Base-by-base conservation (phyloP, 345 rosid genomes). In the Gossypium mustelinum region DNA sequence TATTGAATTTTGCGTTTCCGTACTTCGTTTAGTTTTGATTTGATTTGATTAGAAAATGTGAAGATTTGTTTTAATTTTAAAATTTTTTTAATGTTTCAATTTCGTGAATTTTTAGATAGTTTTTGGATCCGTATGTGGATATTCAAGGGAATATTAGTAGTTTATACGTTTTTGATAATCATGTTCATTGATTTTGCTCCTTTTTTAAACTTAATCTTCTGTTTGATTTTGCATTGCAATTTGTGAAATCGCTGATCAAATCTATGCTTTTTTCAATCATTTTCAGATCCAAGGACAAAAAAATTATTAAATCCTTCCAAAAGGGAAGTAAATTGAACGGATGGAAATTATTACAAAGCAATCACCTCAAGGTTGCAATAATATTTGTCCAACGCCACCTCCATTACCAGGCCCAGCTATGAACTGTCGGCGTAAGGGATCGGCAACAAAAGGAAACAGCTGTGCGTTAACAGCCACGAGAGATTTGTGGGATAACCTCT, bases 401-500 rank as follows among this genome's bases (percentile, higher is more conserved):
- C 91, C 94, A 22, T 76, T 87, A 61, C 92, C 92, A 20, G 43
- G 27, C 76, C 81, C 82, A 67, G 22, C 82, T 47, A 82, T 68
- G 44, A 78, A 75, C 11, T 43, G 76, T 77, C 44, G 71, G 41
- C 67, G 57, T 22, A 58, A 44, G 59, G 76, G 62, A 43, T 39
- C 72, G 48, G 71, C 61, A 34, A 45, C 73, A 68, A 75, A 78
- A 70, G 82, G 82, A 24, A 29, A 70, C 62, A 52, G 69, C 78
- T 69, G 68, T 27, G 86, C 85, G 54, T 80, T 86, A 0, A 79
- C 78, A 0, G 83, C 84, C 3, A 74, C 90, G 2, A 84, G 75
- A 65, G 84, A 88, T 72, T 18, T 82, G 78, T 94, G 91, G 89
- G 97, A 94, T 66, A 85, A 83, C 45, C 89, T 94, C 68, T 94